Evolutionary conservation across 2,329 filamentous ascomycete species (phyloP), one percentile per base, ranked within the genome.

Genomic region (Pseudodiploospora longispora): DNA sequence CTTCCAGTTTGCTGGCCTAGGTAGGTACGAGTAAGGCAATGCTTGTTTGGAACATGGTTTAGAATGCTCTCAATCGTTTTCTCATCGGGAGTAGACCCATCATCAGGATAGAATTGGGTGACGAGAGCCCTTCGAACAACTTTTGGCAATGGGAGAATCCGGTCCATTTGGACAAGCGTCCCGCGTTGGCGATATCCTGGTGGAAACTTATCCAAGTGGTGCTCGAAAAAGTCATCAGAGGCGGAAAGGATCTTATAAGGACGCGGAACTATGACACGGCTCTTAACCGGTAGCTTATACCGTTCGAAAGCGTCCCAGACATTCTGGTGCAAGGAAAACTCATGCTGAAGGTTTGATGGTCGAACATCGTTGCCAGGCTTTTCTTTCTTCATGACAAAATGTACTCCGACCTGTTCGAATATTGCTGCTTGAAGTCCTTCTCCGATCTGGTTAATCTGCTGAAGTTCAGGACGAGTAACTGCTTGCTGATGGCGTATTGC

Each of bases 141-240:
- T 38, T 50, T 56, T 10, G 53, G 52, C n/a, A 56, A 36, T 3
- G 52, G 49, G 6, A 51, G 34, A 34, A 53, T 49, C 1, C 53
- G 46, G 19, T 52, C 47, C 52, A 55, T 55, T 32, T 38, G 29
- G 10, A 53, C 41, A 6, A 47, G 28, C 27, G 40, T 40, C 10
- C 31, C 31, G n/a, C n/a, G 19, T 19, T 19, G 27, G 4, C 42
- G 47, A 32, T 52, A 46, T n/a, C 30, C 28, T 10, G n/a, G 29
- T 35, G 50, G 43, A 12, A 46, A 50, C 8, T 44, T 46, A 4
- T 5, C 5, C 5, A 43, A 27, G n/a, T 46, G 30, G 9, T 33
- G 10, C 3, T 27, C 35, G 40, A 36, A 43, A 10, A 42, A 41
- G 30, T 8, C 38, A 12, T 47, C 36, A 19, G 43, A n/a, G 6